Evolutionary conservation across 306 rosid genomes (phyloP).

Genomic region (Trifolium dubium): DNA sequence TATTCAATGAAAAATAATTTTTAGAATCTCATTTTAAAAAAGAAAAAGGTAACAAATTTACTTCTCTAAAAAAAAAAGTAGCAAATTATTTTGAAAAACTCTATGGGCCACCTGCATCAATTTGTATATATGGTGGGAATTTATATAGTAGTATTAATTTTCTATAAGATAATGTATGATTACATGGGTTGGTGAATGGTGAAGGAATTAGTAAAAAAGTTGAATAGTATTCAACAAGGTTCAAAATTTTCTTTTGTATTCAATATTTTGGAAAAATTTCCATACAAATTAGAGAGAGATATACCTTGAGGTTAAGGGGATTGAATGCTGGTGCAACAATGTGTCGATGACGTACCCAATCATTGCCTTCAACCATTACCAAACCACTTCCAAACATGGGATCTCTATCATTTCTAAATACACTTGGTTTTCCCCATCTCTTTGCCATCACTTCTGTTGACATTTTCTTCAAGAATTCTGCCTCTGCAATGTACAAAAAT

Average conservation of each 20-base stretch:
- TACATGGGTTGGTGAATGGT: slow-evolving; percentile 3
- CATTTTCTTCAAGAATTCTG: slow-evolving; percentile 70
- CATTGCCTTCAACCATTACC: slow-evolving; percentile 76
- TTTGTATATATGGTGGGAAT: not conserved
- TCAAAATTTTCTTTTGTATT: not conserved
- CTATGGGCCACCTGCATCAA: not conserved
- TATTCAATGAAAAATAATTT: not conserved
- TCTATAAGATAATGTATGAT: not conserved
- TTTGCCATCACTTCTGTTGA: slow-evolving; percentile 67
- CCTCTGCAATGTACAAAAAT: slow-evolving; percentile 73
- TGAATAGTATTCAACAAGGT: slow-evolving; percentile 9
- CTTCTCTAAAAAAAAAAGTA: too few relatives aligned
- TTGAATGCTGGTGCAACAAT: slow-evolving; percentile 79
- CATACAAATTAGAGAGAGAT: not conserved
- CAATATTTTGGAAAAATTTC: not conserved
- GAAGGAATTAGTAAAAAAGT: not conserved
- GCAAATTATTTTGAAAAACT: not conserved
- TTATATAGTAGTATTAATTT: not conserved
- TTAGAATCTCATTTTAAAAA: not conserved
- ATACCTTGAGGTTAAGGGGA: slow-evolving; percentile 70
- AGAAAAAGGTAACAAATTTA: too few relatives aligned
- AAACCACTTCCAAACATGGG: slow-evolving; percentile 90
- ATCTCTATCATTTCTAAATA: slow-evolving; percentile 71
- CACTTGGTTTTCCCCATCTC: slow-evolving; percentile 86
- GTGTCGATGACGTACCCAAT: slow-evolving; percentile 82